These are phyloP conservation scores for Kalmanozyma brasiliensis DNA, from an alignment of 1,284 basidiomycete species.

Conservation along the genomic window DNA sequence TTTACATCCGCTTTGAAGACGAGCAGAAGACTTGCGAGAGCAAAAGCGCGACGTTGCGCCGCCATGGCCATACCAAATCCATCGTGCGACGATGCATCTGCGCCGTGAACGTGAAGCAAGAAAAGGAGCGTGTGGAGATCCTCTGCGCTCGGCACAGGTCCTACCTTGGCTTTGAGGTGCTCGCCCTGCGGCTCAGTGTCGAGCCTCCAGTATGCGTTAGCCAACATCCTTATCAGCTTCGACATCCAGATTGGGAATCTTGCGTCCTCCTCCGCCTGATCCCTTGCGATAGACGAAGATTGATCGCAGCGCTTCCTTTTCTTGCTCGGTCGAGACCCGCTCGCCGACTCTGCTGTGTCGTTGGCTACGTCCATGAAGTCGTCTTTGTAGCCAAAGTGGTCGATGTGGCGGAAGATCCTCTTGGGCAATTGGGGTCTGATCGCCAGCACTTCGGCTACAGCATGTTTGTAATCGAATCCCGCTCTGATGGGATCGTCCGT, in stretches of 20 bases:
- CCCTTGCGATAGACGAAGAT: neutral
- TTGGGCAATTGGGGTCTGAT: slow-evolving; percentile 14
- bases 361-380: neutral
- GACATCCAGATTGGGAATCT: slow-evolving; percentile 2
- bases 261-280: neutral
- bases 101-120: slow-evolving; percentile 17
- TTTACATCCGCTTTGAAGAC: slow-evolving; percentile 26
- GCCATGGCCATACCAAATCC: slow-evolving; percentile 46
- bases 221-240: slow-evolving; percentile 1
- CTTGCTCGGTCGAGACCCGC: slow-evolving; percentile 8
- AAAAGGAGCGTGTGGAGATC: slow-evolving; percentile 21
- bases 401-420: slow-evolving; percentile 36
- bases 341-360: neutral
- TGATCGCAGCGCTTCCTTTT: slow-evolving; percentile 9
- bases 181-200: neutral
- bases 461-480: neutral
- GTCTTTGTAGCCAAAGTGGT: neutral
- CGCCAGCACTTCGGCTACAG: neutral
- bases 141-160: slow-evolving; percentile 14
- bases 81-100: slow-evolving; percentile 28
- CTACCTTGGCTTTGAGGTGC: neutral
- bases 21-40: slow-evolving; percentile 28
- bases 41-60: slow-evolving; percentile 23
- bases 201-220: neutral
- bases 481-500: too few relatives aligned